Evolutionary conservation across 306 rosid species (phyloP).

Genomic region (Coriaria nepalensis): DNA sequence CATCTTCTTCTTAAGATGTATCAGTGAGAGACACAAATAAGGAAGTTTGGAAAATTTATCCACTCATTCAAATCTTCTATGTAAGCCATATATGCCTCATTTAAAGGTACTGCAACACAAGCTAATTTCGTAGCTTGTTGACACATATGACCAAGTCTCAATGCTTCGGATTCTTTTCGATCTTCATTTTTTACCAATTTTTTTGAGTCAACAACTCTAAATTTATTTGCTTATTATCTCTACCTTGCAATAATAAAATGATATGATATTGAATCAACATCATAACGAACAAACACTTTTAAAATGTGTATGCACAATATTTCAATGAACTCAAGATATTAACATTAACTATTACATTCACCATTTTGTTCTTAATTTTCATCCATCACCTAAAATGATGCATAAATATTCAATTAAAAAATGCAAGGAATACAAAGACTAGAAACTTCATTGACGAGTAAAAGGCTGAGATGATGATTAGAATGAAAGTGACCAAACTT

Average conservation of each 20-base stretch:
- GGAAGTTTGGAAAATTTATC: neutral
- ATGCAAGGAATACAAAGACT: too few species aligned
- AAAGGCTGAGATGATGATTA: too few species aligned
- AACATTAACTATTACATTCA: neutral
- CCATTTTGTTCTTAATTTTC: too few species aligned
- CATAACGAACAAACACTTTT: neutral
- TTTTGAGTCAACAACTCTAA: neutral
- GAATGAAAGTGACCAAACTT: too few species aligned
- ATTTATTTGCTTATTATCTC: conserved; percentile 1
- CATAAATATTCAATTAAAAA: too few species aligned
- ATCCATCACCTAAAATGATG: too few species aligned
- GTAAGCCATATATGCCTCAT: neutral
- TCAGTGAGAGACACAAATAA: neutral
- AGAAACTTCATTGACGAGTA: too few species aligned
- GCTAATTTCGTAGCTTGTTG: neutral
- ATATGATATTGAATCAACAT: neutral
- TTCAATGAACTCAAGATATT: neutral
- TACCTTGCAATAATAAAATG: conserved; percentile 1
- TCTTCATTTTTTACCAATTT: neutral
- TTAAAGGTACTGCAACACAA: neutral
- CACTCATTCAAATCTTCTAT: conserved; percentile 1
- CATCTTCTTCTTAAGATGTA: neutral
- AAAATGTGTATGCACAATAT: neutral
- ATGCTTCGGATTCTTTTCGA: neutral
- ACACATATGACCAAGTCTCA: conserved; percentile 1